Base-by-base conservation (phyloP, 768 basidiomycete genomes). In the Auriscalpium vulgare region DNA sequence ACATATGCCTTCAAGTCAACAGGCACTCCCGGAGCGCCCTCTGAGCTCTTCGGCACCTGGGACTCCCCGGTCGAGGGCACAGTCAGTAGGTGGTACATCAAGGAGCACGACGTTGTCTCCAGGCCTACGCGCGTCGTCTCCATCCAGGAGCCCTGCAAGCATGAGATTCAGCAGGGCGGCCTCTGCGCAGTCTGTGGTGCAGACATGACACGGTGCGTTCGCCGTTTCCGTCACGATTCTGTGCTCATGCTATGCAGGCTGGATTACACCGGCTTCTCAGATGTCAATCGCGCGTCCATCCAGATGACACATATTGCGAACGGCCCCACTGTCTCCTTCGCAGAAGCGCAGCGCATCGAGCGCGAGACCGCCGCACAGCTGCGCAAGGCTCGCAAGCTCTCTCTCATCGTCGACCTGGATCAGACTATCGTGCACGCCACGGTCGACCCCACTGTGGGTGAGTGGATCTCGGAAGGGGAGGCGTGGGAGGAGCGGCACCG, bases 391-490 rank as follows among this genome's bases (percentile, higher is more conserved):
- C 80, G 84, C 53, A 92, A 85, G 68, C 83, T 99, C 36, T 92
- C 91, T 37, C 84, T 99, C 50, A 97, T 99, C 62, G 95, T 99
- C 63, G 97, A 99, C 75, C 81, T 99, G 37, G 97, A 99, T 72
- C 97, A 99, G 69, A 99, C 97, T 11, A 94, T 98, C 68, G 91
- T 99, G 4, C 97, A 99, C 66, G 95, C 97, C 8, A 97, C 95
- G 0, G 95, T 97, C 23, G 97, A 99, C 71, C 95, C 97, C 5
- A 98, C 97, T 0, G 92, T 98, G 1, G 95, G 93, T 36, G 95
- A 97, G 68, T 98, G 97, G 97, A 90, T 97, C 65, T 68, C 79
- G 2, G 91, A 93, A 62, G 90, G 90, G 19, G 83, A 86, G 66
- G 80, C 80, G 46, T 92, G 88, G 88, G 88, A 92, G 64, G 76